Percentiles rank a stretch among this genome's conserved stretches.
Evolutionary conservation across 495 filamentous ascomycete genomes (phyloP).

Genomic region (Podospora pseudopauciseta): DNA sequence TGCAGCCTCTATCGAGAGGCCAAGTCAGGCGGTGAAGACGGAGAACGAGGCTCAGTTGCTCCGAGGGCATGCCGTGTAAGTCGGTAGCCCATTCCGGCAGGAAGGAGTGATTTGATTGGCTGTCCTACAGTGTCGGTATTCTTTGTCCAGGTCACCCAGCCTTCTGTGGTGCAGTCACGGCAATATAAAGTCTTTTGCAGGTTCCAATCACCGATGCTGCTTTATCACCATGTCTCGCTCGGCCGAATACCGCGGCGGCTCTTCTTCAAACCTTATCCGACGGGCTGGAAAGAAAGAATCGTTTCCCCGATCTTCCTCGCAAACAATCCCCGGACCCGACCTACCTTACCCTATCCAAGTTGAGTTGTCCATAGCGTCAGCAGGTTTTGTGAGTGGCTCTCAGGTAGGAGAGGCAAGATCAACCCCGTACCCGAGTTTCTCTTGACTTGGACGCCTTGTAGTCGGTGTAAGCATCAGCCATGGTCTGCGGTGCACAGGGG

Average conservation of each 20-base stretch:
- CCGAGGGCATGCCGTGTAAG: background rate
- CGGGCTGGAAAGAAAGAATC: background rate
- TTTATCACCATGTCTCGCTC: constrained; percentile 6
- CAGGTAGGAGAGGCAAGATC: background rate
- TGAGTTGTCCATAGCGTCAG: background rate
- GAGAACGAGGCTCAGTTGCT: background rate
- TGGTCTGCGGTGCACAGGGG: background rate
- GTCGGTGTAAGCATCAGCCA: background rate
- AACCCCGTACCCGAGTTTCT: background rate
- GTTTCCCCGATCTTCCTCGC: background rate
- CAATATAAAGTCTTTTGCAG: no score
- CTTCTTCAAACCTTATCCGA: background rate
- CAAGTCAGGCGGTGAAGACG: background rate
- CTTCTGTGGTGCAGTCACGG: background rate
- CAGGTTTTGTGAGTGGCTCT: background rate
- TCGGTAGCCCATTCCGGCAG: background rate
- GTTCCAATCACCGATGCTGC: background rate
- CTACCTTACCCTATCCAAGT: background rate
- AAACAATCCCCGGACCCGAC: background rate
- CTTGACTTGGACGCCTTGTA: background rate
- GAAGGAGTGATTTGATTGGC: background rate
- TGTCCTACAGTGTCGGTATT: background rate
- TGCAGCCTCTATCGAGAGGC: background rate
- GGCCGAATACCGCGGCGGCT: background rate
- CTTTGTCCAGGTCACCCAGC: background rate